phyloP scores from a whole-genome alignment of 1,284 basidiomycete species.

The Trametes pubescens region DNA sequence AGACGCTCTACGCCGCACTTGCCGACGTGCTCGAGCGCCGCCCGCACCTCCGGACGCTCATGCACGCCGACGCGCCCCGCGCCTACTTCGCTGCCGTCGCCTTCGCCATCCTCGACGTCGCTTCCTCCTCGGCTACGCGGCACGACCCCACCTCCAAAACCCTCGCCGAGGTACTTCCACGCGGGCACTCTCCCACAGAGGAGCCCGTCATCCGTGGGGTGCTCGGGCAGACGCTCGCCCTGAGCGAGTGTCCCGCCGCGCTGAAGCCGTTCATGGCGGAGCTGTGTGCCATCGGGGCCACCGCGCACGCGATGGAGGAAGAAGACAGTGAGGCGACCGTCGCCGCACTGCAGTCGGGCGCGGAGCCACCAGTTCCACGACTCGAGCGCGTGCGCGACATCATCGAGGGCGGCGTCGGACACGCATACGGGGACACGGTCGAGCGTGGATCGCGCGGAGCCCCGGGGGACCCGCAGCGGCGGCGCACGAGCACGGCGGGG shows the following conservation, averaged over 20 bases:
- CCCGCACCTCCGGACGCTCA: slow-evolving; percentile 58
- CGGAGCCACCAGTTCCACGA: slow-evolving; percentile 55
- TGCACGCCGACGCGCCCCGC: slow-evolving; percentile 68
- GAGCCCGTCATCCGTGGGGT: slow-evolving; percentile 66
- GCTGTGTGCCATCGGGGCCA: slow-evolving; percentile 62
- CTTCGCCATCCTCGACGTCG: slow-evolving; percentile 75
- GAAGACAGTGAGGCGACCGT: slow-evolving; percentile 67
- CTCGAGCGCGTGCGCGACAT: slow-evolving; percentile 69
- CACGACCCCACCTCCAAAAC: slow-evolving; percentile 15
- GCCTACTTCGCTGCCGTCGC: slow-evolving; percentile 82
- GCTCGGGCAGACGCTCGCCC: slow-evolving; percentile 57
- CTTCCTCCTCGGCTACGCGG: slow-evolving; percentile 53
- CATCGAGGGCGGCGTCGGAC: slow-evolving; percentile 65
- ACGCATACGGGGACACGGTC: slow-evolving; percentile 33
- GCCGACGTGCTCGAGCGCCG: slow-evolving; percentile 69
- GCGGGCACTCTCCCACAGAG: slow-evolving; percentile 24
- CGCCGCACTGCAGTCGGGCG: slow-evolving; percentile 52
- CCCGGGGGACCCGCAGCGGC: slow-evolving; percentile 32
- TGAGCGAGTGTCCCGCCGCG: slow-evolving; percentile 63
- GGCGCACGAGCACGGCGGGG: slow-evolving; percentile 55
- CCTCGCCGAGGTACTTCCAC: slow-evolving; percentile 25
- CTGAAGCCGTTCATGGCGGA: slow-evolving; percentile 75
- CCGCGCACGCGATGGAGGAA: slow-evolving; percentile 59
- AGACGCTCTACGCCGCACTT: slow-evolving; percentile 82
- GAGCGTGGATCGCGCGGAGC: background rate